Conservation (phyloP, 768 basidiomycete genomes). For the Naganishia onofrii region DNA sequence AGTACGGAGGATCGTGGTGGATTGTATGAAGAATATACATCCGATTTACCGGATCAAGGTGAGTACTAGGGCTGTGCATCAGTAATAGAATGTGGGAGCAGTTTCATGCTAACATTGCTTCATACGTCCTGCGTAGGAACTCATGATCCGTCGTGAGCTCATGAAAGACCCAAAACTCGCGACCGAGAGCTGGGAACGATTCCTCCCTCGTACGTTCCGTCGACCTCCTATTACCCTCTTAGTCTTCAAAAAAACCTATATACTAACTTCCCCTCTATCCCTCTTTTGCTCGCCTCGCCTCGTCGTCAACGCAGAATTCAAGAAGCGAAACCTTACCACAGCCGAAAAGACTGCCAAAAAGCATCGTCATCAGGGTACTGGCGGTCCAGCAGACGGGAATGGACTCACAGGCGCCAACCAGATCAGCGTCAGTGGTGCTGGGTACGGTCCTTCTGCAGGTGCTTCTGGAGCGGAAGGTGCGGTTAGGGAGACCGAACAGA, state of each 20-base stretch:
- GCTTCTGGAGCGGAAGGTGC: not conserved
- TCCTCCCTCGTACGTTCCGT: conserved; percentile 65
- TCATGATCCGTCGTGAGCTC: conserved; percentile 96
- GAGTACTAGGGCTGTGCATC: too few relatives aligned
- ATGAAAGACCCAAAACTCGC: conserved; percentile 97
- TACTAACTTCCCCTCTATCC: not conserved
- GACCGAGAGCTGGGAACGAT: conserved; percentile 92
- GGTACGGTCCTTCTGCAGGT: not conserved
- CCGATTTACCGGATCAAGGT: conserved; percentile 99
- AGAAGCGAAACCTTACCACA: conserved; percentile 85
- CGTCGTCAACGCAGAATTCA: conserved; percentile 61
- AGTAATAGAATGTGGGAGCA: too few relatives aligned
- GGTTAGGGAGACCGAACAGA: not conserved
- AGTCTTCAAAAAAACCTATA: too few relatives aligned
- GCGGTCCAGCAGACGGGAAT: conserved; percentile 24
- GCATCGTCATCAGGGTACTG: conserved; percentile 58
- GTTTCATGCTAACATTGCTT: not conserved
- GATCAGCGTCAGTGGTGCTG: conserved; percentile 8
- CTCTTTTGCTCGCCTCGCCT: not conserved
- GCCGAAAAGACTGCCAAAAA: conserved; percentile 91
- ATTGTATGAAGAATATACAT: conserved; percentile 99
- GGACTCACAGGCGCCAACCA: conserved; percentile 22
- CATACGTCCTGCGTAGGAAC: conserved; percentile 62
- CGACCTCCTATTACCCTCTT: not conserved
- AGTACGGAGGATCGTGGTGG: conserved; percentile 89